Percentiles rank a stretch among this genome's conserved stretches.
phyloP scores from a whole-genome alignment of 106 monocot genomes.

The Acorus gramineus region DNA sequence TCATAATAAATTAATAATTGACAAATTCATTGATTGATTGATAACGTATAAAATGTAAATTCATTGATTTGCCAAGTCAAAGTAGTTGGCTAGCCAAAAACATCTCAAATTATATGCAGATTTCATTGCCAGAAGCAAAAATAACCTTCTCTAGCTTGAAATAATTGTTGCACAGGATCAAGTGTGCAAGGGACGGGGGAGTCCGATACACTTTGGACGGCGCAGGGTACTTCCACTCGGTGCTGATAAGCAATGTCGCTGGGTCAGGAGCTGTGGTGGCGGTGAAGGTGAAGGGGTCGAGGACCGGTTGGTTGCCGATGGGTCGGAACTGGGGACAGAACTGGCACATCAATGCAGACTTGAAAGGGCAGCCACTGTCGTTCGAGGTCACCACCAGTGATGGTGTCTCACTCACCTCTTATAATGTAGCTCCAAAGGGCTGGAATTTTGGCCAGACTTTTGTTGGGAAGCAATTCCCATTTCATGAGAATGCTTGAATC shows the following conservation, averaged over 20 bases:
- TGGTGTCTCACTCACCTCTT: constrained; percentile 48
- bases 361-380: constrained; percentile 68
- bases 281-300: constrained; percentile 80
- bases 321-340: constrained; percentile 88
- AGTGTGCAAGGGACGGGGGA: constrained; percentile 71
- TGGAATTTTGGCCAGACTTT: constrained; percentile 74
- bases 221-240: constrained; percentile 54
- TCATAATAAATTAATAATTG: no score
- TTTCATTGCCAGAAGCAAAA: no score
- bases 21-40: no score
- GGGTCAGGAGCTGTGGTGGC: constrained; percentile 75
- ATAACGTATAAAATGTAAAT: no score
- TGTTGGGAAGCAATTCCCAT: constrained; percentile 74
- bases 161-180: constrained; percentile 34
- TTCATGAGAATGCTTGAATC: neutral
- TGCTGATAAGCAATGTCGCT: constrained; percentile 81
- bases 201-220: constrained; percentile 69
- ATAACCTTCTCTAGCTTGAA: no score
- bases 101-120: no score
- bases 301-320: constrained; percentile 85
- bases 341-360: constrained; percentile 83
- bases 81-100: no score
- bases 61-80: no score
- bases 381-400: constrained; percentile 87
- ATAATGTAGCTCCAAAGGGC: constrained; percentile 64